Evolutionary conservation across 148 eudicot genomes (phyloP).

Genomic region (Hydrangea macrophylla): DNA sequence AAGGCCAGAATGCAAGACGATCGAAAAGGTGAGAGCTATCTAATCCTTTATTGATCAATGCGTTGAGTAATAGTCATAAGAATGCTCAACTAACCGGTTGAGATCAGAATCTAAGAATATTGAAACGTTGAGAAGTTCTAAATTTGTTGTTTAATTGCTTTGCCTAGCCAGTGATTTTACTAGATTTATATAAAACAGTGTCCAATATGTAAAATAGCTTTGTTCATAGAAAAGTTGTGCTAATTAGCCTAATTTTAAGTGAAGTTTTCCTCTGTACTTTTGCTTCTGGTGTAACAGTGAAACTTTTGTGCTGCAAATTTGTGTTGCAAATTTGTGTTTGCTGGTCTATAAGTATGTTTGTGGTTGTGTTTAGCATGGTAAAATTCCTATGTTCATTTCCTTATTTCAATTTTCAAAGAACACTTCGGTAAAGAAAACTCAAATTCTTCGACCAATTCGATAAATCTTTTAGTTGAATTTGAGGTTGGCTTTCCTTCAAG

Average conservation of each 20-base stretch:
- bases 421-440: neutral
- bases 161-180: neutral
- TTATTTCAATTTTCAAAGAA: neutral
- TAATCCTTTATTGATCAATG: neutral
- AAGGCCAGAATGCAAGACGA: constrained; percentile 26
- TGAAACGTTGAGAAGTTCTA: neutral
- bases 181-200: neutral
- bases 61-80: neutral
- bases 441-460: neutral
- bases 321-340: neutral
- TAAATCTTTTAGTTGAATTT: neutral
- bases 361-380: neutral
- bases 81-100: constrained; percentile 7
- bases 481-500: neutral
- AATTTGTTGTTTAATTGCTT: constrained; percentile 2
- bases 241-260: neutral
- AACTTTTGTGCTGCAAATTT: no score
- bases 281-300: neutral
- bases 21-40: constrained; percentile 25
- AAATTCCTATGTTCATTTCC: neutral
- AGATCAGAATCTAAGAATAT: constrained; percentile 1
- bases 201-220: constrained; percentile 5
- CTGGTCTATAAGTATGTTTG: neutral
- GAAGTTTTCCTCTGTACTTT: neutral
- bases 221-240: constrained; percentile 2